Evolutionary conservation across 345 rosid species (phyloP).

Genomic region (Streptanthus diversifolius): DNA sequence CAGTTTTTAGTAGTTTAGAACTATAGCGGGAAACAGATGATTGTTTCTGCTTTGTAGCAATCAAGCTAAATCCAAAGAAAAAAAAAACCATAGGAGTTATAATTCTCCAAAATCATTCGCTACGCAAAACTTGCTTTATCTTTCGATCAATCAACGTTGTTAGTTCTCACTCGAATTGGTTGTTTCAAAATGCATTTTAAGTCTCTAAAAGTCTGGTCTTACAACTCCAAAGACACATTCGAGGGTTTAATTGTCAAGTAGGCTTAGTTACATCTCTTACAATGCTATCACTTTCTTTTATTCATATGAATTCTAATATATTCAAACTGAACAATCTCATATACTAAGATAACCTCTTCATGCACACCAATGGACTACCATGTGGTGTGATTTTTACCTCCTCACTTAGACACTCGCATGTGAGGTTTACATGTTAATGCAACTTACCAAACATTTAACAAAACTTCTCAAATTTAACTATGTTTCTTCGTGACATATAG

Average conservation of each 20-base stretch:
- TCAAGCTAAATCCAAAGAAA: neutral
- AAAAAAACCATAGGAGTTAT: neutral
- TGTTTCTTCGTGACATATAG: neutral
- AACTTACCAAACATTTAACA: slow-evolving; percentile 15
- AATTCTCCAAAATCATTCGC: neutral
- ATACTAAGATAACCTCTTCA: slow-evolving; percentile 19
- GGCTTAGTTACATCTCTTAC: neutral
- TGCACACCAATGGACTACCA: slow-evolving; percentile 30
- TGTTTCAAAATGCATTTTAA: neutral
- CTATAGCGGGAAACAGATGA: neutral
- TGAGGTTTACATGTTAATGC: slow-evolving; percentile 28
- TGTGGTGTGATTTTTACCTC: slow-evolving; percentile 35
- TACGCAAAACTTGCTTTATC: neutral
- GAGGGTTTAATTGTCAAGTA: neutral
- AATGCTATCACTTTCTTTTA: neutral
- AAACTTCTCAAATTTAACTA: neutral
- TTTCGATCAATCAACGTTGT: neutral
- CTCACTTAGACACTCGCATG: slow-evolving; percentile 23
- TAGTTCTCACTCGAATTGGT: neutral
- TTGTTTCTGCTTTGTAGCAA: neutral
- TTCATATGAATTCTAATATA: neutral
- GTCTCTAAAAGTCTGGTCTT: neutral
- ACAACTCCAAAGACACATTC: neutral
- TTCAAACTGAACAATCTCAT: slow-evolving; percentile 4
- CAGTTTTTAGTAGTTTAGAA: neutral